phyloP scores from a whole-genome alignment of 305 asterid genomes.

The Fraxinus velutina region DNA sequence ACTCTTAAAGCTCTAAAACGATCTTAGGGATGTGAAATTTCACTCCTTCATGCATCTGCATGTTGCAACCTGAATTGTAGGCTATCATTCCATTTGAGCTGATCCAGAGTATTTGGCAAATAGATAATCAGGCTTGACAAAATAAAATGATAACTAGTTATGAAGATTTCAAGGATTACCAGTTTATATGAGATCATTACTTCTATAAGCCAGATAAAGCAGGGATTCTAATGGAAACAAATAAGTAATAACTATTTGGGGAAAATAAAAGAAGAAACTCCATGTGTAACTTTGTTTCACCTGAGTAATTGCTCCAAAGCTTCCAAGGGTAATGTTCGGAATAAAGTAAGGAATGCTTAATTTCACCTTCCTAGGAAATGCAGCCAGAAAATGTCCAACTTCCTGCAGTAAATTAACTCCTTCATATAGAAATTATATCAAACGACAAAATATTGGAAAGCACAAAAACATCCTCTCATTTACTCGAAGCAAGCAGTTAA shows the following conservation, averaged over 20 bases:
- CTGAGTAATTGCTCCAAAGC: constrained; percentile 97
- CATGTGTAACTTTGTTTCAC: constrained; percentile 24
- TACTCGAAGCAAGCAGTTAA: neutral
- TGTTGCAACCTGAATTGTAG: neutral
- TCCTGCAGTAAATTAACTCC: constrained; percentile 69
- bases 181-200: neutral
- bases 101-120: neutral
- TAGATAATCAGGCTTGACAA: neutral
- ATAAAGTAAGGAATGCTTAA: constrained; percentile 75
- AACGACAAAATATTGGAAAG: neutral
- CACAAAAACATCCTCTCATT: neutral
- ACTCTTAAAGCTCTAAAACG: neutral
- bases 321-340: constrained; percentile 92
- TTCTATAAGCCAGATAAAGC: neutral
- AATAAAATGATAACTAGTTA: neutral
- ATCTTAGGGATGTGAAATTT: neutral
- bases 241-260: neutral
- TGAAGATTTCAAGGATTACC: neutral
- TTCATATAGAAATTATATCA: constrained; percentile 31
- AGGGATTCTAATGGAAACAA: neutral
- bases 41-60: neutral
- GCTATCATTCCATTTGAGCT: constrained; percentile 3
- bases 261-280: neutral
- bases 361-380: constrained; percentile 82
- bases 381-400: constrained; percentile 85